These are phyloP conservation scores for Prosopis cineraria DNA, from an alignment of 306 rosid species.

Conservation along the genomic window DNA sequence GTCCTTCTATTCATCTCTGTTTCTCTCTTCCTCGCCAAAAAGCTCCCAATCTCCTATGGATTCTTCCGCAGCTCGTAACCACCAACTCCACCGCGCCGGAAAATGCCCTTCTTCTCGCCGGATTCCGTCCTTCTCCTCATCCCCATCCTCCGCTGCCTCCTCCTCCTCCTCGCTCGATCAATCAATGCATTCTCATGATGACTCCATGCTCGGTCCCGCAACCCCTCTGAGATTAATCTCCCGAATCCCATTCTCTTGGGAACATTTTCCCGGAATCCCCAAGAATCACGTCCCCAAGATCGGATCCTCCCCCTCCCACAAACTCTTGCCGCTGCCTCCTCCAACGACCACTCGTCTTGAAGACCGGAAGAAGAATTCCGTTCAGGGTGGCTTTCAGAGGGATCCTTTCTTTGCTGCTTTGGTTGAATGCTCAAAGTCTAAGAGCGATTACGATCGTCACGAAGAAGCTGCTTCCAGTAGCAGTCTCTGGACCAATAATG, in stretches of 20 bases:
- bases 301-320: slow-evolving; percentile 45
- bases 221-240: slow-evolving; percentile 57
- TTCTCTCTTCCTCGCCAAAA: slow-evolving; percentile 17
- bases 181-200: slow-evolving; percentile 51
- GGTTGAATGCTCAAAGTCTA: slow-evolving; percentile 74
- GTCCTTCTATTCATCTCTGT: too few species aligned
- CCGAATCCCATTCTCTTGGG: slow-evolving; percentile 99
- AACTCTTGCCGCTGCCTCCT: slow-evolving; percentile 69
- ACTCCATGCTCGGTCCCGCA: slow-evolving; percentile 47
- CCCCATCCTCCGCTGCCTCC: slow-evolving; percentile 43
- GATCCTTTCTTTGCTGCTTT: slow-evolving; percentile 93
- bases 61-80: slow-evolving; percentile 37
- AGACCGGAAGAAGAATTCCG: slow-evolving; percentile 40
- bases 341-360: slow-evolving; percentile 48
- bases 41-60: slow-evolving; percentile 42
- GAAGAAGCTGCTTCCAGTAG: slow-evolving; percentile 15
- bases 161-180: slow-evolving; percentile 47
- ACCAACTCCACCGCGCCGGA: slow-evolving; percentile 32
- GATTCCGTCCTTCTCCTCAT: slow-evolving; percentile 57
- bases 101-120: slow-evolving; percentile 51
- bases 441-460: slow-evolving; percentile 34
- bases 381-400: slow-evolving; percentile 32
- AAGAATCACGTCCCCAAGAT: slow-evolving; percentile 54
- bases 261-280: slow-evolving; percentile 88
- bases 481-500: slow-evolving; percentile 42